Base-by-base conservation (phyloP, 495 filamentous ascomycete genomes). In the Tuber indicum region DNA sequence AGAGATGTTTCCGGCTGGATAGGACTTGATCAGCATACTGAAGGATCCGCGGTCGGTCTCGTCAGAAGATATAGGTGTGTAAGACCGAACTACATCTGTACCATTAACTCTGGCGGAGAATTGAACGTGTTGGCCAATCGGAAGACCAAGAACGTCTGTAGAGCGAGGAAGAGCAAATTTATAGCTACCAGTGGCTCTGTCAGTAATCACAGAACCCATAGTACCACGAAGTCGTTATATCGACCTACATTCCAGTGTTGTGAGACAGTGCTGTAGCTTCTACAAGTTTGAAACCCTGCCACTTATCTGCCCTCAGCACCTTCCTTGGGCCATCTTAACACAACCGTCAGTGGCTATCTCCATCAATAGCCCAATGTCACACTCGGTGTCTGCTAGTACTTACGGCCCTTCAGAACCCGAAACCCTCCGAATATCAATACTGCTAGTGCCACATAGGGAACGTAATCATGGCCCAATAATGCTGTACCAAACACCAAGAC, bases 81-180 rank as follows among this genome's bases (percentile, higher is more conserved):
- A 98, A 39, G 93, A 96, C 84, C 95, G 93, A 36, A 97, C 90
- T 77, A 98, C 91, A 82, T 97, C 93, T 86, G 96, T 96, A 77
- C 92, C 92, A 76, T 91, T 89, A 77, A 95, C 90, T 71, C 86
- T 89, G 44, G 94, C 94, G 80, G 91, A 92, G 84, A 98, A 91
- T 74, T 94, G 97, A 86, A 98, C 97, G 87, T 98, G 95, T 85
- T 98, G 95, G 80, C 95, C 95, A 86, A 98, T 98, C 76, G 95
- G 95, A 26, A 98, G 91, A 81, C 95, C 95, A 79, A 98, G 92
- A 85, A 97, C 93, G 81, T 91, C 88, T 77, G 86, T 91, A 44
- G 90, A 86, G 75, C 87, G 84, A 73, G 94, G 94, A 46, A 98
- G 91, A 69, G 86, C 85, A 86, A 98, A 97, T 81, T 94, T 94